Evolutionary conservation across 257 asterid genomes (phyloP).

Genomic region (Anisodus tanguticus): DNA sequence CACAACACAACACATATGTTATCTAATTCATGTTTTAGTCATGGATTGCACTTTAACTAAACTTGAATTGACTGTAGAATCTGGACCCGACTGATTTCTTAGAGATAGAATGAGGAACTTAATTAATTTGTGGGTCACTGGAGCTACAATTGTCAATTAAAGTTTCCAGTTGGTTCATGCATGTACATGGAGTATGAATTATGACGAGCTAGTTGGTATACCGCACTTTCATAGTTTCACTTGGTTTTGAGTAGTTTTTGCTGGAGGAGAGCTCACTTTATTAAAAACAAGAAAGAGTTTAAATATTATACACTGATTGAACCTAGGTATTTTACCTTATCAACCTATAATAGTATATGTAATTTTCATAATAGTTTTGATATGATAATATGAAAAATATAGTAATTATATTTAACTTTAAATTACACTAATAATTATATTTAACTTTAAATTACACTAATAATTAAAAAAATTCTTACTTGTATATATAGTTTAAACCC

Average conservation of each 20-base stretch:
- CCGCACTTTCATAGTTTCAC: not conserved
- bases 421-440: too few relatives aligned
- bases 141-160: slow-evolving; percentile 7
- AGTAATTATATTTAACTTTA: too few relatives aligned
- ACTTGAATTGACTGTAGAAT: not conserved
- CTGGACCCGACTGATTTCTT: not conserved
- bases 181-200: not conserved
- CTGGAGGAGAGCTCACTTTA: not conserved
- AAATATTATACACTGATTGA: too few relatives aligned
- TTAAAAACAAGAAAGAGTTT: too few relatives aligned
- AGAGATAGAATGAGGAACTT: too few relatives aligned
- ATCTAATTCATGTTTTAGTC: not conserved
- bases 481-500: too few relatives aligned
- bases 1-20: not conserved
- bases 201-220: not conserved
- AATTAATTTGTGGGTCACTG: not conserved
- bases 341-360: too few relatives aligned
- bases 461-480: too few relatives aligned
- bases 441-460: too few relatives aligned
- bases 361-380: not conserved
- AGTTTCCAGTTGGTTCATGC: slow-evolving; percentile 22
- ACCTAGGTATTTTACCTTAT: too few relatives aligned
- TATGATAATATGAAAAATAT: too few relatives aligned
- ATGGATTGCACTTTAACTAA: not conserved
- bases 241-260: not conserved